A percentile compares a stretch with the other conserved stretches of the same genome.
Evolutionary conservation across 768 basidiomycete species (phyloP).

Genomic region (Lactarius quietus): DNA sequence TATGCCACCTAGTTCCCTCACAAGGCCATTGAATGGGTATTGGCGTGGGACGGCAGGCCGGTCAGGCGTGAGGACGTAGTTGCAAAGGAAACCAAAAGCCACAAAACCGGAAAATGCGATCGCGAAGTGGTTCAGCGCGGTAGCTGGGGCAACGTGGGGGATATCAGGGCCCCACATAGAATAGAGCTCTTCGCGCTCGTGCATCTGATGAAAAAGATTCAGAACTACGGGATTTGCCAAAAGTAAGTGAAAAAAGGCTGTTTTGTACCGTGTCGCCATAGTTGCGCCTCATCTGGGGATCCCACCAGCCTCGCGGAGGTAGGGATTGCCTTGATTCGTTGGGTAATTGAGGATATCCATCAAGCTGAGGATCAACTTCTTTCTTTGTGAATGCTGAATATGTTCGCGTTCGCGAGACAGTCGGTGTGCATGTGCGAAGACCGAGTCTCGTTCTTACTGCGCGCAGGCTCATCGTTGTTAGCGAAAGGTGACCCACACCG

Average conservation of each 20-base stretch:
- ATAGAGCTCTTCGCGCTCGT: constrained; percentile 74
- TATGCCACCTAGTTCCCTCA: constrained; percentile 72
- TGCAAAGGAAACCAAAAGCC: constrained; percentile 56
- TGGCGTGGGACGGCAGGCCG: constrained; percentile 65
- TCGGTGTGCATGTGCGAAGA: constrained; percentile 24
- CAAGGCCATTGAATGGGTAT: constrained; percentile 74
- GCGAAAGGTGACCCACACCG: background rate
- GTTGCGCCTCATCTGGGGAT: constrained; percentile 71
- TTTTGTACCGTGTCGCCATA: constrained; percentile 69
- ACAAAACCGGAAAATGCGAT: constrained; percentile 61
- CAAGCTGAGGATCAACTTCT: constrained; percentile 62
- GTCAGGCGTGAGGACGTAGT: constrained; percentile 53
- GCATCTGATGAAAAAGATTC: constrained; percentile 47
- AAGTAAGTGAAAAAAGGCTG: constrained; percentile 21
- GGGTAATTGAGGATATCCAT: constrained; percentile 71
- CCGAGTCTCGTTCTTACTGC: constrained; percentile 6
- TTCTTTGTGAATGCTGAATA: constrained; percentile 30
- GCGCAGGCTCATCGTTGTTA: constrained; percentile 10
- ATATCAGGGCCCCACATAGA: constrained; percentile 89
- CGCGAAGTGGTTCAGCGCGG: constrained; percentile 62
- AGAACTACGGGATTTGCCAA: constrained; percentile 5
- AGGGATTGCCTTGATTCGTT: constrained; percentile 61
- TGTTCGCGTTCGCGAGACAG: background rate
- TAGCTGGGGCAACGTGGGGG: constrained; percentile 54
- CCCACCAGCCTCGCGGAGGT: constrained; percentile 69